A percentile compares a stretch with the other conserved stretches of the same genome.
These are phyloP conservation scores for Botrytis aclada DNA, from an alignment of 2,329 filamentous ascomycete species.

Conservation along the genomic window DNA sequence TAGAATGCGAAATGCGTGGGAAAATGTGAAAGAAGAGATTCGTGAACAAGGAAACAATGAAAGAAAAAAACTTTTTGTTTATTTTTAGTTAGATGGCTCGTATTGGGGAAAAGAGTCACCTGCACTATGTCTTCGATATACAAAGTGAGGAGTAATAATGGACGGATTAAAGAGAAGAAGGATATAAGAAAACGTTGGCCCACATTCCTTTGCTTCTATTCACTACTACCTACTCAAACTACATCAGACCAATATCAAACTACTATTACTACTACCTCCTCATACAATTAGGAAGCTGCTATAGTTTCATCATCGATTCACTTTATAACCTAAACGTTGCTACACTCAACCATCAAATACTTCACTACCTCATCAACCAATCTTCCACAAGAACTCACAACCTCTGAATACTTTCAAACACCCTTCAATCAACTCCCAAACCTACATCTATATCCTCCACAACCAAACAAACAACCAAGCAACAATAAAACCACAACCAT, in stretches of 20 bases:
- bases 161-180: not conserved
- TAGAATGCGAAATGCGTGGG: not conserved
- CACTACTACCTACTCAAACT: not conserved
- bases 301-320: constrained; percentile 1
- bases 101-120: constrained; percentile 15
- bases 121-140: not conserved
- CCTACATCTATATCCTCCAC: not conserved
- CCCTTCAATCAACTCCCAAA: not conserved
- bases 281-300: not conserved
- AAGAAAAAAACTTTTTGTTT: not conserved
- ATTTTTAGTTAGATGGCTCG: constrained; percentile 15
- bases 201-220: not conserved
- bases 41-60: not conserved
- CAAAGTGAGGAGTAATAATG: not conserved
- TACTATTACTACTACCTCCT: not conserved
- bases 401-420: not conserved
- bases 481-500: constrained; percentile 22
- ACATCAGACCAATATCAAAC: not conserved
- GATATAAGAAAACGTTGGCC: constrained; percentile 12
- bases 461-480: not conserved
- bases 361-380: not conserved
- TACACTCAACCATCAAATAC: not conserved
- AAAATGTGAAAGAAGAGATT: not conserved
- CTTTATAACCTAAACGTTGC: not conserved
- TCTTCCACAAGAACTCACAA: too few relatives aligned